Evolutionary conservation across 2,329 filamentous ascomycete genomes (phyloP).

Genomic region (Clonostachys chloroleuca): DNA sequence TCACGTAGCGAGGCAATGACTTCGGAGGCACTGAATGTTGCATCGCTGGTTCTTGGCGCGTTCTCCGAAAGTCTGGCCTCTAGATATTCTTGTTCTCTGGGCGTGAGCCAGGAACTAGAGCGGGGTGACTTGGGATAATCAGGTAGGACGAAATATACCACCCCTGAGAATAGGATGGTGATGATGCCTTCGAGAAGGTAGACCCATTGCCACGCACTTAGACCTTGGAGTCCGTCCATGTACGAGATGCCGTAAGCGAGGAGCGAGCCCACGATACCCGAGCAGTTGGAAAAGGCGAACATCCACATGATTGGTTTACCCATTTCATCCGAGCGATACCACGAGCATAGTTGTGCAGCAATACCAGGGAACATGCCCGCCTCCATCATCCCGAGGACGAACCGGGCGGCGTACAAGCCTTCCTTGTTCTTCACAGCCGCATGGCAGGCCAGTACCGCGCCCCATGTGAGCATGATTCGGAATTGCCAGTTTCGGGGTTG

Average conservation of each 20-base stretch:
- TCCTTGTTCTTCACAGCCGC: conserved; percentile 64
- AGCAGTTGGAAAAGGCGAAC: conserved; percentile 66
- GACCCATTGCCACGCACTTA: conserved; percentile 69
- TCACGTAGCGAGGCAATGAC: conserved; percentile 31
- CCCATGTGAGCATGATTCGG: conserved; percentile 62
- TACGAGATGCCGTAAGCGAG: conserved; percentile 70
- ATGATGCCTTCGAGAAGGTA: conserved; percentile 49
- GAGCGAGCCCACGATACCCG: conserved; percentile 68
- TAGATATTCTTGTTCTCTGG: conserved; percentile 41
- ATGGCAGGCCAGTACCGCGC: conserved; percentile 62
- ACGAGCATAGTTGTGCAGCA: conserved; percentile 69
- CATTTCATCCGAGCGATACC: conserved; percentile 71
- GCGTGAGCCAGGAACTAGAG: conserved; percentile 49
- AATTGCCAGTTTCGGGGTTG: conserved; percentile 60
- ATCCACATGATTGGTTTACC: conserved; percentile 70
- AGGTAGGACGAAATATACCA: conserved; percentile 25
- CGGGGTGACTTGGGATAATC: conserved; percentile 40
- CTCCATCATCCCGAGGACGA: conserved; percentile 66
- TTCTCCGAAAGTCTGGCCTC: conserved; percentile 38
- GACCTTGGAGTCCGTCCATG: conserved; percentile 62
- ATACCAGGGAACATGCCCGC: conserved; percentile 67
- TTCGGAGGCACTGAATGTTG: conserved; percentile 31
- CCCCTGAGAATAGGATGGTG: conserved; percentile 27
- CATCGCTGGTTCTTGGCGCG: conserved; percentile 31
- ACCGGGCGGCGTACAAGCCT: conserved; percentile 61